These are phyloP conservation scores for Samsoniella hepiali DNA, from an alignment of 2,329 filamentous ascomycete genomes.

Conservation along the genomic window DNA sequence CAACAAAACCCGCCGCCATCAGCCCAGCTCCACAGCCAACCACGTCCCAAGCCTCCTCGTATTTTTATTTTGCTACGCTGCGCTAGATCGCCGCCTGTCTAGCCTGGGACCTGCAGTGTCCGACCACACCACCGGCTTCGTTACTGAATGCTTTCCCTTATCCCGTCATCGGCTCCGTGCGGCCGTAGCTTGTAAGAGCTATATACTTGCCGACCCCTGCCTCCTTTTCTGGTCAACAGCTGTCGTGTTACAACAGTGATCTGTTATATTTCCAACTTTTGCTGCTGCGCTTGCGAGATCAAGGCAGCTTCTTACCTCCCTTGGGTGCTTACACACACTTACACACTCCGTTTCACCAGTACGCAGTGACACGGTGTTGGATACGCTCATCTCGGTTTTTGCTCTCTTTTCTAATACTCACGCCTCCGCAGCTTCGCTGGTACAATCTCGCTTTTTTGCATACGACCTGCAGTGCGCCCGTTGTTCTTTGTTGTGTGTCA, in stretches of 20 bases:
- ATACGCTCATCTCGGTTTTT: neutral
- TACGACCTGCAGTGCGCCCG: constrained; percentile 16
- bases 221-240: neutral
- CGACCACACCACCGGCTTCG: constrained; percentile 4
- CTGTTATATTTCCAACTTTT: neutral
- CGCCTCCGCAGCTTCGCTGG: neutral
- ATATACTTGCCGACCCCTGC: constrained; percentile 12
- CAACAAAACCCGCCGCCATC: constrained; percentile 9
- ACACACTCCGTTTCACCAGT: constrained; percentile 7
- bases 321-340: constrained; percentile 9
- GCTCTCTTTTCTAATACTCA: neutral
- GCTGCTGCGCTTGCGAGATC: neutral
- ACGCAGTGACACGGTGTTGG: neutral
- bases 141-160: neutral
- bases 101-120: constrained; percentile 8
- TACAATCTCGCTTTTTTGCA: constrained; percentile 16
- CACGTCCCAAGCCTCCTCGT: constrained; percentile 20
- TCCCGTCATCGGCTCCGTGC: neutral
- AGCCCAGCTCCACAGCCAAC: constrained; percentile 16
- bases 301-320: neutral
- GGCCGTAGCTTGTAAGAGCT: neutral
- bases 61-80: constrained; percentile 15
- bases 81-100: constrained; percentile 1
- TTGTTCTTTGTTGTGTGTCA: constrained; percentile 17
- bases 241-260: constrained; percentile 7